phyloP scores from a whole-genome alignment of 2,329 filamentous ascomycete genomes.

The Curvularia sp. region DNA sequence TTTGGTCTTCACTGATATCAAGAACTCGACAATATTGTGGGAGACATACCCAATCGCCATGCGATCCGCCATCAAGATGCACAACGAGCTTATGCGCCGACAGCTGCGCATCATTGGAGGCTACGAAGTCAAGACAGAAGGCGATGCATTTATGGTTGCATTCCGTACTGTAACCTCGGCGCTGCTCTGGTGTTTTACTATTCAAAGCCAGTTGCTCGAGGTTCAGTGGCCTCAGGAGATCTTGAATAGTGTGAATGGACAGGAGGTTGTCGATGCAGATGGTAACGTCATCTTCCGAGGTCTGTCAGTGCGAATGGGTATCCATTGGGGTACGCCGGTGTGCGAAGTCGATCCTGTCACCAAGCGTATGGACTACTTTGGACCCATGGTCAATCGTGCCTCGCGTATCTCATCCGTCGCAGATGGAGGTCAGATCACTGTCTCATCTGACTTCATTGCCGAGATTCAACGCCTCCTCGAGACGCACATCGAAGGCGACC shows the following conservation, averaged over 20 bases:
- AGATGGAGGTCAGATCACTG: conserved; percentile 95
- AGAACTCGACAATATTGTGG: conserved; percentile 96
- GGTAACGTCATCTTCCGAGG: conserved; percentile 91
- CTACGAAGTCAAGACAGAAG: conserved; percentile 99
- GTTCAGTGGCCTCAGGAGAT: conserved; percentile 95
- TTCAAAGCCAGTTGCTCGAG: conserved; percentile 85
- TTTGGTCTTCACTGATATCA: conserved; percentile 98
- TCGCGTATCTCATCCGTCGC: conserved; percentile 92
- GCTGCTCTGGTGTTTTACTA: conserved; percentile 93
- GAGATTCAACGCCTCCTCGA: conserved; percentile 93
- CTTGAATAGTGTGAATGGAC: conserved; percentile 82
- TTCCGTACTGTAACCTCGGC: conserved; percentile 96
- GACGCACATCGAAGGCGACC: conserved; percentile 84
- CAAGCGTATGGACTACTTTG: conserved; percentile 98
- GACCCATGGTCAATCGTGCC: conserved; percentile 98
- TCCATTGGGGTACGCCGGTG: conserved; percentile 93
- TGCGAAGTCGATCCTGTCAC: conserved; percentile 96
- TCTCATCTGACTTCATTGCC: conserved; percentile 95
- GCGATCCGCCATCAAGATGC: conserved; percentile 94
- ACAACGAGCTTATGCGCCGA: conserved; percentile 95
- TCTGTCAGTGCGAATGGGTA: conserved; percentile 94
- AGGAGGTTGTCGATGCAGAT: conserved; percentile 81
- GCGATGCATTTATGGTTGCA: conserved; percentile 98
- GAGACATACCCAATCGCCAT: conserved; percentile 94
- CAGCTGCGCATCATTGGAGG: conserved; percentile 93